A percentile compares a stretch with the other conserved stretches of the same genome.
These are phyloP conservation scores for Curvularia verruculosa DNA, from an alignment of 2,329 filamentous ascomycete species.

Conservation along the genomic window DNA sequence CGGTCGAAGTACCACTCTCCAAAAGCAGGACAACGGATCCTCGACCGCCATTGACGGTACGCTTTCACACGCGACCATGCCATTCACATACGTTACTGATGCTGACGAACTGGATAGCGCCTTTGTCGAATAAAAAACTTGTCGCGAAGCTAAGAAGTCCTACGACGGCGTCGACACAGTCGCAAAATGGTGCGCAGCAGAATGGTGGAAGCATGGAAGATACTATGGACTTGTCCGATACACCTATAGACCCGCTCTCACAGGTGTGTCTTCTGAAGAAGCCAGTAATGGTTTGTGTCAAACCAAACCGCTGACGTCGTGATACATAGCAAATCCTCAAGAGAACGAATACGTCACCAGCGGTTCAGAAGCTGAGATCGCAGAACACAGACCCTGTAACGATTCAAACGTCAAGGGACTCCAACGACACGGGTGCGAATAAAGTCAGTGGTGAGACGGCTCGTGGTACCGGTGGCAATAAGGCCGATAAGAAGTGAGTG, in stretches of 20 bases:
- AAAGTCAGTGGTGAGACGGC: constrained; percentile 37
- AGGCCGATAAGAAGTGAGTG: constrained; percentile 49
- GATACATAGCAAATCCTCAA: constrained; percentile 61
- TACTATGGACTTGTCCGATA: constrained; percentile 36
- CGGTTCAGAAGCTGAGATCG: constrained; percentile 63
- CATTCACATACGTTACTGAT: constrained; percentile 5
- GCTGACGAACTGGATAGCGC: constrained; percentile 30
- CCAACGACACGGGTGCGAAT: constrained; percentile 60
- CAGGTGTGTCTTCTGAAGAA: constrained; percentile 59
- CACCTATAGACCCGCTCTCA: constrained; percentile 69
- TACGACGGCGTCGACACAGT: constrained; percentile 24
- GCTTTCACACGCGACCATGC: constrained; percentile 3
- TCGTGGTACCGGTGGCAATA: constrained; percentile 31
- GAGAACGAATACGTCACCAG: constrained; percentile 68
- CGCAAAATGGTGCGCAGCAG: constrained; percentile 24
- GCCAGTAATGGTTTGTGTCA: not conserved
- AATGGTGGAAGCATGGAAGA: constrained; percentile 30
- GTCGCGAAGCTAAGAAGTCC: constrained; percentile 36
- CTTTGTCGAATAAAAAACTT: constrained; percentile 37
- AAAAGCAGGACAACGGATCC: constrained; percentile 35
- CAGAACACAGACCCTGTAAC: constrained; percentile 48
- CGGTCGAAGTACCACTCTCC: constrained; percentile 37
- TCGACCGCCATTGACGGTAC: constrained; percentile 36
- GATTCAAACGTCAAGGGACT: constrained; percentile 33
- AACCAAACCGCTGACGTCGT: constrained; percentile 18